Base-by-base conservation (phyloP, 352 stramenopile genomes). In the Phytophthora quininea region DNA sequence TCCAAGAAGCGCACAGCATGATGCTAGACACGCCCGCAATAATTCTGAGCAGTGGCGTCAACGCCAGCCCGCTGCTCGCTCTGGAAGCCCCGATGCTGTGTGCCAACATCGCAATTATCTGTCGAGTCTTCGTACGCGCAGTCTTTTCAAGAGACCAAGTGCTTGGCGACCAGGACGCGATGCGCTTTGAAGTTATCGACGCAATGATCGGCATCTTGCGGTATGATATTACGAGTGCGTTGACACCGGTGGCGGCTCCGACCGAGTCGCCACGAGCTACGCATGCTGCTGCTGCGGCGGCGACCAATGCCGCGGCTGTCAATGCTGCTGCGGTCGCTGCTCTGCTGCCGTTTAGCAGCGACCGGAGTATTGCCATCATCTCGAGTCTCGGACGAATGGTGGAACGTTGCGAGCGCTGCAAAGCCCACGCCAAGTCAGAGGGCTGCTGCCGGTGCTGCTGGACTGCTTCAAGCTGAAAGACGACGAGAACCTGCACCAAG, bases 351-450 rank as follows among this genome's bases (percentile, higher is more conserved):
- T 85, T 86, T 33, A 74, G 45, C 27, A 62, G 58, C 0, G 49
- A 67, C 11, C 74, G 76, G 24, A 74, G 62, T 12, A 31, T 85
- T 12, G 51, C 50, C 9, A 54, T 89, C 3, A 62, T 90, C 48
- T 78, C 74, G 1, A 76, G 71, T 45, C 52, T 92, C 3, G 84
- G 84, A 6, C 80, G 78, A 12, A 81, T 90, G 66, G 57, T 86
- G 0, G 76, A 87, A 27, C 37, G 57, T 11, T 85, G 67, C 5
- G 73, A 79, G 1, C 56, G 33, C 4, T 87, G 69, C 42, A 89
- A 87, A 63, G 50, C 37, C 1, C 59, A 78, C 11, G 67, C 71
- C 4, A 86, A 85, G 27, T 9, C 24, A 65, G 73, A 4, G 79
- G 76, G 0, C 12, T 88, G 3, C 38, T 90, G 1, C 59, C 70